Base-by-base conservation (phyloP, 179 eudicot genomes). In the Dionaea muscipula region DNA sequence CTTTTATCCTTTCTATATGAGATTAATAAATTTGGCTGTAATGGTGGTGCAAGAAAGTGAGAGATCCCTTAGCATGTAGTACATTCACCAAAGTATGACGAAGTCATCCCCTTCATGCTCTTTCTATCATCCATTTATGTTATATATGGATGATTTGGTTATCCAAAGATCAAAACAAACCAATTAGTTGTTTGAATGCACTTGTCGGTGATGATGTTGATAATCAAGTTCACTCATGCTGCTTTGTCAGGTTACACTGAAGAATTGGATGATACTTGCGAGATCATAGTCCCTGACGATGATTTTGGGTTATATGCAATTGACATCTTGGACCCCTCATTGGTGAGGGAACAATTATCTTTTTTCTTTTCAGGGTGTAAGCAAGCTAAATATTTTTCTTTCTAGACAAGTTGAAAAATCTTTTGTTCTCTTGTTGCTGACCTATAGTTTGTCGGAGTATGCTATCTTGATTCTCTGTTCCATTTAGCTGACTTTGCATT, bases 231-330 rank as follows among this genome's bases (percentile, higher is more conserved):
- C 24, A 53, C 12, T 31, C 14, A 0, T 25, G 49, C 20, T 23
- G 13, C 8, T 26, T 48, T 46, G 6, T 28, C 76, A 90, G 97
- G 97, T 58, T 90, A 90, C 66, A 80, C 95, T 10, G 94, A 84
- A 69, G 68, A 72, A 60, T 52, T 84, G 79, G 95, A 87, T 60
- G 73, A 75, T 15, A 65, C 68, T 55, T 69, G 72, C 26, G 95
- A 84, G 67, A 70, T 91, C 24, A 66, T 77, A 53, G 88, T 91
- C 62, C 98, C 98, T 41, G 78, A 84, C 52, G 95, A 84, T 74
- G 98, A 87, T 69, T 70, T 78, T 69, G 95, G 98, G 45, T 74
- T 91, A 57, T 83, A 84, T 77, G 98, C 98, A 27, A 91, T 91
- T 63, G 95, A 91, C 73, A 87, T 87, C 48, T 69, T 91, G 78